These are phyloP conservation scores for Umbilicaria muhlenbergii DNA, from an alignment of 495 filamentous ascomycete species.

Conservation along the genomic window DNA sequence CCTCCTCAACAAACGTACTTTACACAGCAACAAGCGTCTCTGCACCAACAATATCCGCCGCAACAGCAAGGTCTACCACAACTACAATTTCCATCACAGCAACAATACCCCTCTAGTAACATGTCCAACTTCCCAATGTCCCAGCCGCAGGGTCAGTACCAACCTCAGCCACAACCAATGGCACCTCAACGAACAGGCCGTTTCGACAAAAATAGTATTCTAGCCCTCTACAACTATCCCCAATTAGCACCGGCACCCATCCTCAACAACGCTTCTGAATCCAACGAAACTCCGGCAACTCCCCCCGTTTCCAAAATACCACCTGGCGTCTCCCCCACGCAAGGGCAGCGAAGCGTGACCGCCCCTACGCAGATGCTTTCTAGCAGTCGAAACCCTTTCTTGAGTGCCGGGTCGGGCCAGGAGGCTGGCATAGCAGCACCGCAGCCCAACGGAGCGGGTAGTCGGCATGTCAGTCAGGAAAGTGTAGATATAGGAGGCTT, in stretches of 20 bases:
- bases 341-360: slow-evolving; percentile 18
- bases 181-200: slow-evolving; percentile 29
- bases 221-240: slow-evolving; percentile 72
- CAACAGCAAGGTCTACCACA: slow-evolving; percentile 20
- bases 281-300: slow-evolving; percentile 4
- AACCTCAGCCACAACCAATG: slow-evolving; percentile 20
- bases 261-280: slow-evolving; percentile 19
- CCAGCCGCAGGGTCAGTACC: slow-evolving; percentile 17
- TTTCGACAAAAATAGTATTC: slow-evolving; percentile 67
- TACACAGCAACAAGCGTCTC: slow-evolving; percentile 20
- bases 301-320: slow-evolving; percentile 5
- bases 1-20: slow-evolving; percentile 22
- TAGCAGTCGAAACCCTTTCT: slow-evolving; percentile 24
- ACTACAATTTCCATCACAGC: slow-evolving; percentile 18
- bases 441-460: slow-evolving; percentile 5
- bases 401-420: slow-evolving; percentile 10
- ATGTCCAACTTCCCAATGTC: neutral
- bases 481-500: slow-evolving; percentile 69
- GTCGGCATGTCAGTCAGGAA: slow-evolving; percentile 66
- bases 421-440: slow-evolving; percentile 1
- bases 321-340: neutral
- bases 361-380: slow-evolving; percentile 15
- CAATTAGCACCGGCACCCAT: slow-evolving; percentile 44
- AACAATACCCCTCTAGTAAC: slow-evolving; percentile 8
- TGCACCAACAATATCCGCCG: slow-evolving; percentile 21